phyloP scores from a whole-genome alignment of 805 yeast genomes.

The Scheffersomyces ergatensis region DNA sequence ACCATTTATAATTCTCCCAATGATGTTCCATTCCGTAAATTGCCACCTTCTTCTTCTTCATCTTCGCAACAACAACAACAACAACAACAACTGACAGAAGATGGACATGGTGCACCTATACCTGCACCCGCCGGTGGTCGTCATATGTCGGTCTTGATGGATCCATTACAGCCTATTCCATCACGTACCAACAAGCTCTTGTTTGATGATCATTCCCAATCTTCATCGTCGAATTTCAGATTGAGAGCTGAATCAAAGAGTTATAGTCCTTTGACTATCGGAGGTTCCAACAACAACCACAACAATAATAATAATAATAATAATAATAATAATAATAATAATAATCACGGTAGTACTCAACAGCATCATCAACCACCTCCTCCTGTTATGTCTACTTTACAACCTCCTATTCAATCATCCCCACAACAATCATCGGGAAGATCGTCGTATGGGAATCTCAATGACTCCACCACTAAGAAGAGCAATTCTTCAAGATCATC shows the following conservation, averaged over 20 bases:
- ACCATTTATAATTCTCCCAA: slow-evolving; percentile 18
- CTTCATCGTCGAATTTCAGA: slow-evolving; percentile 8
- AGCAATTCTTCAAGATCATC: background rate
- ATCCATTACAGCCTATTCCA: slow-evolving; percentile 33
- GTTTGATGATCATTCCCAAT: slow-evolving; percentile 5
- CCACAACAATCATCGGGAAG: background rate
- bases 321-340: background rate
- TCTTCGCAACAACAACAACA: background rate
- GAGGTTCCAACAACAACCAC: slow-evolving; percentile 3
- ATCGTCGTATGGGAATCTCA: background rate
- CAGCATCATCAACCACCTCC: slow-evolving; percentile 3
- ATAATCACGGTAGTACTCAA: background rate
- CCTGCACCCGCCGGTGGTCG: slow-evolving; percentile 11
- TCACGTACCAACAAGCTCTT: slow-evolving; percentile 11
- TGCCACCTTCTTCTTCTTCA: no score
- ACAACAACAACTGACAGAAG: no score
- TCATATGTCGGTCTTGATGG: slow-evolving; percentile 38
- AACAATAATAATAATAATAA: background rate
- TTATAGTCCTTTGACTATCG: slow-evolving; percentile 14
- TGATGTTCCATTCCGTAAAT: slow-evolving; percentile 11
- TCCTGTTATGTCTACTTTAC: slow-evolving; percentile 2
- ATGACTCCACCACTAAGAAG: background rate
- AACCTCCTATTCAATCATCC: background rate
- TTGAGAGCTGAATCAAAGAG: slow-evolving; percentile 11
- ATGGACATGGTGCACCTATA: background rate